Evolutionary conservation across 306 rosid genomes (phyloP), one percentile per base, ranked within the genome.

Genomic region (Luffa aegyptiaca): DNA sequence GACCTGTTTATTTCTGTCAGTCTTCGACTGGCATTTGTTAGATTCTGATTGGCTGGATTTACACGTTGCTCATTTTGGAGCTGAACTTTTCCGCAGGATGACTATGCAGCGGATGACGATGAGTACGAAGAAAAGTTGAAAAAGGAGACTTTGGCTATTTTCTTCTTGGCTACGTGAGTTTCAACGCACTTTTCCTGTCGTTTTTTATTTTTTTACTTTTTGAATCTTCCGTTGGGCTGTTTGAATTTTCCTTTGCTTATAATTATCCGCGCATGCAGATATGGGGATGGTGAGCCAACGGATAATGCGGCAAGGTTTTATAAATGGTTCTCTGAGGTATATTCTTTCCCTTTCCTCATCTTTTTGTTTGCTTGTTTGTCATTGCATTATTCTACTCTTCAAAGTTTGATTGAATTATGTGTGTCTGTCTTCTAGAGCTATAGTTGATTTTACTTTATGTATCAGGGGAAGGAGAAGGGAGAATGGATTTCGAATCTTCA

Each of bases 281-380:
- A 96, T 84, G 99, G 99, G 80, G 99, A 96, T 85, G 99, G 99
- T 26, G 99, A 96, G 84, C 99, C 98, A 77, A 96, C 99, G 0
- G 99, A 96, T 80, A 96, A 96, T 77, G 98, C 99, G 3, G 97
- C 98, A 0, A 87, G 92, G 74, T 96, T 96, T 82, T 96, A 90
- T 81, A 96, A 93, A 88, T 96, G 99, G 98, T 90, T 96, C 82
- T 59, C 87, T 2, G 99, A 96, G 96, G 98, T 96, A 72, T 53
- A 75, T 46, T 46, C 59, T 72, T 72, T 31, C 17, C 56, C 7
- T 65, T 52, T 6, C 62, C 14, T 51, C 45, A 51, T 31, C 59
- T 75, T 74, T 36, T 73, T 48, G 37, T 48, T 70, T 12, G 71
- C 63, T 66, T 79, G 71, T 63, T 68, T 79, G 18, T 37, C 8